Percentiles rank a stretch among this genome's conserved stretches.
These are phyloP conservation scores for Triangularia setosa DNA, from an alignment of 2,329 filamentous ascomycete genomes.

Conservation along the genomic window DNA sequence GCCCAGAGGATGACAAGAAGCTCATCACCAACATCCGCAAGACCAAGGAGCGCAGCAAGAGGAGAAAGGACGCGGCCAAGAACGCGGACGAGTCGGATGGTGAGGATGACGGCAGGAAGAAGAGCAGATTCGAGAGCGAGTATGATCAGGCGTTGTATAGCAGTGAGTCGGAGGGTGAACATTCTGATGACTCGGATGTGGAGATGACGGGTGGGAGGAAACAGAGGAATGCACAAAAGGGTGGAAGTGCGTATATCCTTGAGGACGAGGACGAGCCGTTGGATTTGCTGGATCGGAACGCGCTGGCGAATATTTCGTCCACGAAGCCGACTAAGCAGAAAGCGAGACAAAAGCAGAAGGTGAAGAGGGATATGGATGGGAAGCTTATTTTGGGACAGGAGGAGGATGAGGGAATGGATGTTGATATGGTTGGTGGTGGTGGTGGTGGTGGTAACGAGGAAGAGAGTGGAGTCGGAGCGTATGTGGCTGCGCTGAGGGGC, in stretches of 20 bases:
- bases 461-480: conserved; percentile 60
- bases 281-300: conserved; percentile 83
- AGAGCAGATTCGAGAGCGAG: conserved; percentile 78
- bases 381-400: conserved; percentile 71
- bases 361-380: conserved; percentile 70
- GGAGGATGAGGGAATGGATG: conserved; percentile 57
- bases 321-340: conserved; percentile 72
- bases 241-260: conserved; percentile 76
- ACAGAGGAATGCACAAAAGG: conserved; percentile 53
- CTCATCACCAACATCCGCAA: conserved; percentile 93
- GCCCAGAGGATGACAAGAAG: conserved; percentile 83
- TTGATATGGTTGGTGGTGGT: conserved; percentile 37
- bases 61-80: conserved; percentile 71
- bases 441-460: conserved; percentile 32
- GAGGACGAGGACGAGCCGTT: conserved; percentile 94
- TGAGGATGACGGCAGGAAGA: conserved; percentile 45
- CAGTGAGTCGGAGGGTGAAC: conserved; percentile 58
- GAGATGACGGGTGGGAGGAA: conserved; percentile 40
- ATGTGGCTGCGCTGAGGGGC: conserved; percentile 65
- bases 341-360: conserved; percentile 58
- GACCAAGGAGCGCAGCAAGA: conserved; percentile 84
- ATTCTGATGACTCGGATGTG: conserved; percentile 60
- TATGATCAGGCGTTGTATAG: conserved; percentile 96
- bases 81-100: conserved; percentile 52
- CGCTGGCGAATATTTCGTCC: conserved; percentile 87